Evolutionary conservation across 2,329 filamentous ascomycete species (phyloP).

Genomic region (Fusarium paranaense): DNA sequence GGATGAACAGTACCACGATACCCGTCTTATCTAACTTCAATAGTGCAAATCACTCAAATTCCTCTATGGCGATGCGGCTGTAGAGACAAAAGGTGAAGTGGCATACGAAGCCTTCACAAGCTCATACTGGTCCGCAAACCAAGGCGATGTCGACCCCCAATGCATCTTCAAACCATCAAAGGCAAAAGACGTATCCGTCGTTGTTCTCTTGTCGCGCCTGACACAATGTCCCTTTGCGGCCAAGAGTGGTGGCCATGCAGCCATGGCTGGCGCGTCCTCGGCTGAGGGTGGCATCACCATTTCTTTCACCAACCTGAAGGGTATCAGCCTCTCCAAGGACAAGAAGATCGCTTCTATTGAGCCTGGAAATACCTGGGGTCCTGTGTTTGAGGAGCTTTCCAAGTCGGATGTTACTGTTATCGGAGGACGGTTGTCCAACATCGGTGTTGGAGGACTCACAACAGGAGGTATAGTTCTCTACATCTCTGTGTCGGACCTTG

Average conservation of each 20-base stretch:
- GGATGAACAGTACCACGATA: not conserved
- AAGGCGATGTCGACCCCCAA: constrained; percentile 14
- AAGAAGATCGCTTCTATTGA: constrained; percentile 50
- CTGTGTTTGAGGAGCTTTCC: constrained; percentile 53
- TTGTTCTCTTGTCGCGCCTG: constrained; percentile 18
- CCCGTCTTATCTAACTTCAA: not conserved
- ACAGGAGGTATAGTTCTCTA: constrained; percentile 45
- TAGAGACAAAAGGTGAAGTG: constrained; percentile 11
- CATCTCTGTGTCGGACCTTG: not conserved
- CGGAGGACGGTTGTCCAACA: constrained; percentile 53
- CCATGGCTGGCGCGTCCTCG: constrained; percentile 54
- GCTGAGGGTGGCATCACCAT: constrained; percentile 51
- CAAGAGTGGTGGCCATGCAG: constrained; percentile 59
- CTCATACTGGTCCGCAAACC: constrained; percentile 23
- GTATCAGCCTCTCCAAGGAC: constrained; percentile 45
- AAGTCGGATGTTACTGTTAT: constrained; percentile 48
- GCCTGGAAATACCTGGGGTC: constrained; percentile 53
- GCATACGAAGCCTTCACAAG: constrained; percentile 4
- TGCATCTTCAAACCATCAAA: constrained; percentile 29
- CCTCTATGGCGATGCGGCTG: constrained; percentile 17
- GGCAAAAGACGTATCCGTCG: constrained; percentile 6
- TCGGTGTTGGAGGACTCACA: constrained; percentile 56
- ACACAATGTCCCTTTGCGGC: constrained; percentile 46
- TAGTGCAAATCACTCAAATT: constrained; percentile 25
- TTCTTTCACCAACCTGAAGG: constrained; percentile 51